These are phyloP conservation scores for Eucalyptus albens DNA, from an alignment of 345 rosid genomes.

Conservation along the genomic window DNA sequence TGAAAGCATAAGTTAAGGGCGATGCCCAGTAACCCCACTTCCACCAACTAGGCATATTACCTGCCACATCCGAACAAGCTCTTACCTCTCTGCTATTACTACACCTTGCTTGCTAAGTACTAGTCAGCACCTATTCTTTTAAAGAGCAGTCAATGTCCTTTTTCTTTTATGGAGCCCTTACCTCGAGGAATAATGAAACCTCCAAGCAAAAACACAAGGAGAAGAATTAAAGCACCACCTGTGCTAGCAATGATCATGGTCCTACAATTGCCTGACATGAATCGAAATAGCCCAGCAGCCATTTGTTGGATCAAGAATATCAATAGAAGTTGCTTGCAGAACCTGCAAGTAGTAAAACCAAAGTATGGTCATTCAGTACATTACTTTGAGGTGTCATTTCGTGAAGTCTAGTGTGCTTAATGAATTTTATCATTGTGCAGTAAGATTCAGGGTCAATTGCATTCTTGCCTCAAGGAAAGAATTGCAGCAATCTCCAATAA, in stretches of 20 bases:
- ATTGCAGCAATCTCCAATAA: neutral
- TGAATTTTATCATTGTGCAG: neutral
- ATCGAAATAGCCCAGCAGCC: slow-evolving; percentile 61
- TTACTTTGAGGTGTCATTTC: too few relatives aligned
- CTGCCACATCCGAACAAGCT: slow-evolving; percentile 12
- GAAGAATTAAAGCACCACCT: slow-evolving; percentile 53
- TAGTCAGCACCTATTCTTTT: neutral
- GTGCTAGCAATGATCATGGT: slow-evolving; percentile 67
- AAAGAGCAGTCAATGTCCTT: neutral
- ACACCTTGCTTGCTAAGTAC: neutral
- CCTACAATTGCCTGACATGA: slow-evolving; percentile 57
- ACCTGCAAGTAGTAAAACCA: slow-evolving; percentile 25
- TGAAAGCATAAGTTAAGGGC: slow-evolving; percentile 58
- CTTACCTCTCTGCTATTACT: neutral
- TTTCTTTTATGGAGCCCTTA: neutral
- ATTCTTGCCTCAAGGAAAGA: neutral
- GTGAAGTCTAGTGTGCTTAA: neutral
- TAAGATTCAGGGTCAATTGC: neutral
- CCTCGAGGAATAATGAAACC: slow-evolving; percentile 71
- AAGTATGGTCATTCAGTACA: neutral
- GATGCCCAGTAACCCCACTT: slow-evolving; percentile 83
- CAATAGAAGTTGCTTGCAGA: slow-evolving; percentile 59
- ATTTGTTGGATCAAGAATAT: slow-evolving; percentile 65
- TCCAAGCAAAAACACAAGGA: slow-evolving; percentile 64
- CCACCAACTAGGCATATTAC: slow-evolving; percentile 70